Percentiles rank a stretch among this genome's conserved stretches.
These are phyloP conservation scores for Cenchrus fungigraminus DNA, from an alignment of 176 grass and related monocot genomes.

Conservation along the genomic window DNA sequence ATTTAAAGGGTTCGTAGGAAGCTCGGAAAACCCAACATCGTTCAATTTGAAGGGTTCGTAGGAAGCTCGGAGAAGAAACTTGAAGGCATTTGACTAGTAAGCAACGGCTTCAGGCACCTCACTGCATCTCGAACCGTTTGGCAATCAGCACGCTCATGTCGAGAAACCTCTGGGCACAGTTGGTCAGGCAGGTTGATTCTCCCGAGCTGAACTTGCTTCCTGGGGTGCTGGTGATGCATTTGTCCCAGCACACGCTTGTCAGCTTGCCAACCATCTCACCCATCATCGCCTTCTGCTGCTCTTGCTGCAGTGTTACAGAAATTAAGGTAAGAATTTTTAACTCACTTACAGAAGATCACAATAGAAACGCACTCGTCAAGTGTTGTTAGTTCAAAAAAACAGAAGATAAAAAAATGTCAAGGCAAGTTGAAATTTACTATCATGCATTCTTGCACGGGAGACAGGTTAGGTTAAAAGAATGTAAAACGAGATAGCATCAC, in stretches of 20 bases:
- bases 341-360: background rate
- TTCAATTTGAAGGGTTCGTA: too few species aligned
- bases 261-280: slow-evolving; percentile 81
- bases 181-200: slow-evolving; percentile 74
- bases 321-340: slow-evolving; percentile 14
- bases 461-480: background rate
- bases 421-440: background rate
- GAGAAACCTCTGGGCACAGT: slow-evolving; percentile 71
- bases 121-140: slow-evolving; percentile 72
- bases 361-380: too few species aligned
- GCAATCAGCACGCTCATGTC: slow-evolving; percentile 79
- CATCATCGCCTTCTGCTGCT: slow-evolving; percentile 81
- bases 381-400: too few species aligned
- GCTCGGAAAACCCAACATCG: too few species aligned
- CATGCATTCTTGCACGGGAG: background rate
- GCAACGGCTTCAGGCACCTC: background rate
- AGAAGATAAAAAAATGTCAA: background rate
- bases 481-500: background rate
- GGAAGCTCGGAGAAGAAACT: background rate
- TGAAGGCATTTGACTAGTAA: background rate
- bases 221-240: slow-evolving; percentile 81
- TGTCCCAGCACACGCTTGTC: slow-evolving; percentile 82
- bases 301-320: slow-evolving; percentile 62
- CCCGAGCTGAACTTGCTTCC: slow-evolving; percentile 86
- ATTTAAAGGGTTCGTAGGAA: background rate